Evolutionary conservation across 306 rosid species (phyloP), one percentile per base, ranked within the genome.

Genomic region (Cotoneaster glaucophyllus): DNA sequence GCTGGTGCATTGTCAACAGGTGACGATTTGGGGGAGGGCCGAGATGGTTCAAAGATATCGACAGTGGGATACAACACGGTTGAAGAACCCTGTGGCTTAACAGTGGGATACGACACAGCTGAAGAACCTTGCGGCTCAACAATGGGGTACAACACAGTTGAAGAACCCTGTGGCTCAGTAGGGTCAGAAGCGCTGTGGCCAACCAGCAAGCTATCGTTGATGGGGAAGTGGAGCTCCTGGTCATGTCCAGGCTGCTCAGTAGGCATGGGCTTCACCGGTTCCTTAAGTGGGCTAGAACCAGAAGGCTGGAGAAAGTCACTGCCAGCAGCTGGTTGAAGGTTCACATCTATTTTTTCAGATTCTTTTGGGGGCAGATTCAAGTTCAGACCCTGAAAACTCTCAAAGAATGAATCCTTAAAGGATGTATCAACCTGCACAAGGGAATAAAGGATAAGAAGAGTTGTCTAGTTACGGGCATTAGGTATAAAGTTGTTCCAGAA

Each of bases 351-450:
- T 50, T 64, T 62, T 68, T 81, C 87, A n/a, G 82, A 77, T 79
- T 70, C 83, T 50, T 70, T 58, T 15, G 88, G 84, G 56, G 99
- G 92, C 11, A 84, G 70, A 68, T 92, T 90, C 87, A 88, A 50
- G 86, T 87, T 89, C 83, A 89, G 74, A 74, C 82, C 88, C 70
- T 84, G 88, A 57, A 76, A 77, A 80, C 80, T 73, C 74, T 67
- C 85, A 64, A 79, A 79, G 64, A 76, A 71, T 61, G 91, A 81
- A 45, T 84, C 91, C 71, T 74, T 84, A 71, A 76, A 81, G 29
- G 87, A 82, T 73, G 87, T 74, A 69, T 90, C 98, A 66, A 96
- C 99, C 99, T 96, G 84, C 74, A 70, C 6, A 62, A 7, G n/a
- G 48, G 41, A 29, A 19, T 43, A 48, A 28, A n/a, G 59, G 34